A percentile compares a stretch with the other conserved stretches of the same genome.
Evolutionary conservation across 768 basidiomycete species (phyloP).

Genomic region (Mycena sanguinolenta): DNA sequence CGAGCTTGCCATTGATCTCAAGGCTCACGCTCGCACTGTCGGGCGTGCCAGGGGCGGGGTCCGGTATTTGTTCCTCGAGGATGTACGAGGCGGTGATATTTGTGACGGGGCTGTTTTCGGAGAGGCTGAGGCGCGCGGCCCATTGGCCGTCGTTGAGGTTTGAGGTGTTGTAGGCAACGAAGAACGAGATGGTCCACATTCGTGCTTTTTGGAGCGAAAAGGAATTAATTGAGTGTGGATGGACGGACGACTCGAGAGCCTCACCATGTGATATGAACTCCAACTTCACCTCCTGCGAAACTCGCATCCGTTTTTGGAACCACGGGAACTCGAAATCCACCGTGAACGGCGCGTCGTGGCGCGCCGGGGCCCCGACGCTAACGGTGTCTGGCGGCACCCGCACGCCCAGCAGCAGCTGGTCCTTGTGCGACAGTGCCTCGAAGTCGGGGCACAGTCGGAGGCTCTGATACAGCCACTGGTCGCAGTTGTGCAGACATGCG

Average conservation of each 20-base stretch:
- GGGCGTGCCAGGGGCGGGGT: neutral
- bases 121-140: conserved; percentile 27
- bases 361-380: conserved; percentile 48
- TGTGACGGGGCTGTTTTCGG: conserved; percentile 23
- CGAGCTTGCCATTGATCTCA: conserved; percentile 23
- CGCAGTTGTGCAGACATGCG: conserved; percentile 60
- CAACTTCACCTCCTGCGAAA: conserved; percentile 52
- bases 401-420: conserved; percentile 30
- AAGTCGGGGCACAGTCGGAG: conserved; percentile 52
- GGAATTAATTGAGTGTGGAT: neutral
- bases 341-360: conserved; percentile 53
- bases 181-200: conserved; percentile 51
- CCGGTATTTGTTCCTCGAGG: neutral
- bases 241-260: neutral
- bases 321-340: conserved; percentile 52
- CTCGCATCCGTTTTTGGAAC: conserved; percentile 66
- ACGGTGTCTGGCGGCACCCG: conserved; percentile 49
- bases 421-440: conserved; percentile 41
- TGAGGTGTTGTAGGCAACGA: conserved; percentile 26
- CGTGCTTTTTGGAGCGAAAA: conserved; percentile 45
- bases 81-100: conserved; percentile 5
- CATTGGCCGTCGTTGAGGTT: conserved; percentile 24
- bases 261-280: conserved; percentile 66
- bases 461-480: conserved; percentile 55
- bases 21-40: conserved; percentile 18